Percentiles rank a stretch among this genome's conserved stretches.
Conservation (phyloP, 192 early-diverging fungal species). For the Gamsiella multidivaricata region DNA sequence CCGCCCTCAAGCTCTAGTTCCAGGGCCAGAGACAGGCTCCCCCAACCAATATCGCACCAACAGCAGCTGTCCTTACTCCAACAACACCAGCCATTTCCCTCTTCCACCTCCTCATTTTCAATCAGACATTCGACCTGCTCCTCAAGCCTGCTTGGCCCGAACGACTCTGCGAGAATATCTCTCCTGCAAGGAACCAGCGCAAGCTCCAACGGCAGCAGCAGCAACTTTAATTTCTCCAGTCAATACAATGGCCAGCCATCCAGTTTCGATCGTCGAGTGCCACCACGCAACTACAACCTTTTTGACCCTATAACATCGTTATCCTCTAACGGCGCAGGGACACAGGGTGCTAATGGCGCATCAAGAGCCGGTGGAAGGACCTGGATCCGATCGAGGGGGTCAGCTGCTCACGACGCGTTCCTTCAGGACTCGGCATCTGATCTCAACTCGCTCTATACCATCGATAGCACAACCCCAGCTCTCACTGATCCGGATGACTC, state of each 20-base stretch:
- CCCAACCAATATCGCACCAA: background rate
- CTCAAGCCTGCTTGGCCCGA: constrained; percentile 33
- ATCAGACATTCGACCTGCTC: constrained; percentile 37
- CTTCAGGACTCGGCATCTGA: constrained; percentile 17
- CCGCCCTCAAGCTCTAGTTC: background rate
- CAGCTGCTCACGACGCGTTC: constrained; percentile 8
- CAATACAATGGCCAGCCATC: constrained; percentile 1
- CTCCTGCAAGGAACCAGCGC: background rate
- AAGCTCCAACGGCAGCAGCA: constrained; percentile 6
- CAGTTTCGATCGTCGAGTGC: background rate
- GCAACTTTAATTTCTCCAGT: background rate
- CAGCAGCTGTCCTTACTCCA: constrained; percentile 28
- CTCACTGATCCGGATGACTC: constrained; percentile 1
- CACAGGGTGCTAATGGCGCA: background rate
- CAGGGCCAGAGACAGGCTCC: background rate
- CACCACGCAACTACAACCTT: background rate
- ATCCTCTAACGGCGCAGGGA: constrained; percentile 9
- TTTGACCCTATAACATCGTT: background rate
- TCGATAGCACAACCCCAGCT: constrained; percentile 21
- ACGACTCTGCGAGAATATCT: constrained; percentile 30
- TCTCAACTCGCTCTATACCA: constrained; percentile 41
- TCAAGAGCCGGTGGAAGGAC: background rate
- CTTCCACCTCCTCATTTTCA: constrained; percentile 45
- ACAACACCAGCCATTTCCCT: constrained; percentile 49
- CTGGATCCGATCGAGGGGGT: constrained; percentile 3